Base-by-base conservation (phyloP, 345 rosid genomes). In the Eucalyptus curtisii region DNA sequence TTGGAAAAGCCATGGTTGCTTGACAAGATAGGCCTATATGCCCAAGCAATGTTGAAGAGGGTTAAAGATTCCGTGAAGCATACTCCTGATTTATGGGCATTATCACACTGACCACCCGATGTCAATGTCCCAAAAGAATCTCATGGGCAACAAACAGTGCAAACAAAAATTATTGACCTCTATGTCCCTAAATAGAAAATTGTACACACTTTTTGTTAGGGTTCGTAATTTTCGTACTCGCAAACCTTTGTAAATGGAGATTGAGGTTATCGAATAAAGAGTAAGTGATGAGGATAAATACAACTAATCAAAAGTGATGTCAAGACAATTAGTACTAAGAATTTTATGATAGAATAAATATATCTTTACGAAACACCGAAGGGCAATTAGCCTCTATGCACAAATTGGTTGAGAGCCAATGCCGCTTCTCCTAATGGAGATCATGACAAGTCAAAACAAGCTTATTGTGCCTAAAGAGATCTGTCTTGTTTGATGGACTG, bases 381-480 rank as follows among this genome's bases (percentile, higher is more conserved):
- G 0, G 30, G 10, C 1, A 25, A 25, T 55, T 55, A 55, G 6
- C 13, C 30, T 55, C 13, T 5, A 22, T 55, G 13, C 13, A 55
- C 1, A 55, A 55, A 55, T 9, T 55, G 13, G 0, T 55, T 0
- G 0, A 55, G 30, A 55, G 30, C 6, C 0, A 1, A 55, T 55
- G 30, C 61, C 0, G 1, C n/a, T 0, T 55, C 0, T 55, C 0
- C 0, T 24, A 0, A 55, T 55, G n/a, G 30, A 55, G 13, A 24
- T 22, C 27, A 55, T 55, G 5, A 55, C 1, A 24, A 0, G 3
- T 55, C 30, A 55, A 55, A 55, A 55, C 3, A 9, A 55, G 30
- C n/a, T 55, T 55, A 22, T 55, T 24, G 0, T 55, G 6, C 1
- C 13, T 55, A 22, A 55, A 55, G 13, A 55, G 30, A 55, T 55